Evolutionary conservation across 2,329 filamentous ascomycete genomes (phyloP), one percentile per base, ranked within the genome.

Genomic region (Kalmusia sp.): DNA sequence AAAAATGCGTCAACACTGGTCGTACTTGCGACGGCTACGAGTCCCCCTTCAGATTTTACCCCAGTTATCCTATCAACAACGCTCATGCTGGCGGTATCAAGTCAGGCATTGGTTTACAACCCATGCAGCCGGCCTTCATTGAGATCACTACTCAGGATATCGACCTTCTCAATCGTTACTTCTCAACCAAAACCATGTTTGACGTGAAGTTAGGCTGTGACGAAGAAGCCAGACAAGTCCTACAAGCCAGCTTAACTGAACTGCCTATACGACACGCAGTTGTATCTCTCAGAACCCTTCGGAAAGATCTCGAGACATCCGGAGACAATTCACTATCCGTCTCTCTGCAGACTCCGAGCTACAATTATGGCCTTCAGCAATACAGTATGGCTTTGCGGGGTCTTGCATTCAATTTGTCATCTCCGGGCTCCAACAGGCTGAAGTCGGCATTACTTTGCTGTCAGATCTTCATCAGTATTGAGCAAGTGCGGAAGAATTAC

Each of bases 401-500:
- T 34, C 71, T 80, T 4, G 76, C 75, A 2, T 76, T 71, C 15
- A 73, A 71, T 8, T 49, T 80, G 39, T 74, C 74, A 15, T 70
- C 62, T 51, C 69, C 68, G 3, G 53, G 62, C 52, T 60, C 66
- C 8, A 58, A 63, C 7, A 52, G 52, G 4, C 57, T 78, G 27
- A 76, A 67, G 52, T 77, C 76, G 21, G 73, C 77, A 48, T 63
- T 80, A 28, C 67, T 79, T 52, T 81, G 78, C 66, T 81, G 79
- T 59, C 76, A 80, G 56, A 61, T 80, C 34, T 74, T 80, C 56
- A 79, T 80, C 59, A 79, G 78, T 58, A 79, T 80, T 51, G 78
- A 80, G 59, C 77, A 80, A 65, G 71, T 76, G 47, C 68, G 68
- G 25, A 62, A 65, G 4, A 77, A 79, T 49, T 78, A 73, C 31